Percentiles rank a stretch among this genome's conserved stretches.
Conservation (phyloP, 306 rosid species). For the Gastrolobium villosum region DNA sequence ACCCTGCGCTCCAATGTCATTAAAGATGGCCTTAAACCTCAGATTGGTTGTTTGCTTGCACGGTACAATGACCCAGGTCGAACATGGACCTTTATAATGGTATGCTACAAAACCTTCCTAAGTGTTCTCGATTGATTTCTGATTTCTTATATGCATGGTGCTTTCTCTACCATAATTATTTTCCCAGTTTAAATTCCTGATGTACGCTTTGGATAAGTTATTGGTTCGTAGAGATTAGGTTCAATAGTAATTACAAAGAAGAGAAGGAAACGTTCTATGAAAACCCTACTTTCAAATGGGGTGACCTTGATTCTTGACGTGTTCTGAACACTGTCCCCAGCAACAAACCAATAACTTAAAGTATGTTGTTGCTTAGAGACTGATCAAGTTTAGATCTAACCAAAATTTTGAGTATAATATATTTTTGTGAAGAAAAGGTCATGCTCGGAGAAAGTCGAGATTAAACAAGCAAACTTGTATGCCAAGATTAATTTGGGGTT, state of each 20-base stretch:
- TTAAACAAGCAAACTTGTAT: neutral
- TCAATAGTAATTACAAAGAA: neutral
- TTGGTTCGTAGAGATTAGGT: neutral
- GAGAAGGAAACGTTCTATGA: neutral
- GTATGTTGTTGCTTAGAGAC: neutral
- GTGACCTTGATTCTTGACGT: slow-evolving; percentile 4
- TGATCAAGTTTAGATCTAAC: neutral
- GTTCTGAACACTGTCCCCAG: neutral
- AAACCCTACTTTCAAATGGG: neutral
- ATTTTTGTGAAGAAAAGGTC: neutral
- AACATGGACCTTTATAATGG: slow-evolving; percentile 81
- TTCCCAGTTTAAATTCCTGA: neutral
- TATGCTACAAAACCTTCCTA: slow-evolving; percentile 46
- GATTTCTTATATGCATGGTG: slow-evolving; percentile 23
- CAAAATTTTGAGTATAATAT: neutral
- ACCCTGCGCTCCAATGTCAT: slow-evolving; percentile 60
- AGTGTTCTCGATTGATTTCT: slow-evolving; percentile 16
- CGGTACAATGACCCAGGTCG: slow-evolving; percentile 97
- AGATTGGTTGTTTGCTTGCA: slow-evolving; percentile 83
- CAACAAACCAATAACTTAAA: slow-evolving; percentile 14
- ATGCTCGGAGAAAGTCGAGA: neutral
- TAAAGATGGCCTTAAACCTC: slow-evolving; percentile 76
- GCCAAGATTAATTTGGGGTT: neutral
- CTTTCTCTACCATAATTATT: slow-evolving; percentile 22
- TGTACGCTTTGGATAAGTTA: slow-evolving; percentile 1